Evolutionary conservation across 2,329 filamentous ascomycete genomes (phyloP).

Genomic region (Colletotrichum sp.): DNA sequence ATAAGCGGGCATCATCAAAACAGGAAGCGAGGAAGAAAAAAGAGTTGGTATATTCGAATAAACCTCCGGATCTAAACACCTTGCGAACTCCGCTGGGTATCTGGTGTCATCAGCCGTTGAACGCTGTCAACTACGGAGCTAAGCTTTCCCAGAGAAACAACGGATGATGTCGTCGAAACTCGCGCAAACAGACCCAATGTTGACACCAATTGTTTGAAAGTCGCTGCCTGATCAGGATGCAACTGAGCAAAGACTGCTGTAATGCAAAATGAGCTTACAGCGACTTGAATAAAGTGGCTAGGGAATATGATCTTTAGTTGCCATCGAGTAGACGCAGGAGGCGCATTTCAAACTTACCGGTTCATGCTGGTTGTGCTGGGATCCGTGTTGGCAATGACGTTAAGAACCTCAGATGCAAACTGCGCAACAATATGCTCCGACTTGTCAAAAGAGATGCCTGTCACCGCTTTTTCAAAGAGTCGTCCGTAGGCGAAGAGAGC

Average conservation of each 20-base stretch:
- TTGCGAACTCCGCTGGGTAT: neutral
- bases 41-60: neutral
- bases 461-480: neutral
- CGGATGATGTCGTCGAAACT: neutral
- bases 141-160: neutral
- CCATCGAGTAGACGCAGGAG: rapidly evolving
- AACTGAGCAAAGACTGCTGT: neutral
- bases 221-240: neutral
- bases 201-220: neutral
- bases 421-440: neutral
- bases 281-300: neutral
- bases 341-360: neutral
- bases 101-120: neutral
- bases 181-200: neutral
- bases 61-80: neutral
- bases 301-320: neutral
- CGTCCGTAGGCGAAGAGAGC: neutral
- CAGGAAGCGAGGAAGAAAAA: neutral
- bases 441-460: neutral
- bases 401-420: neutral
- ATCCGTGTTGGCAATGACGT: neutral
- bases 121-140: neutral
- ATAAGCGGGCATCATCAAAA: neutral
- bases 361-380: neutral
- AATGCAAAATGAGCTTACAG: neutral